Evolutionary conservation across 208 protist genomes (phyloP).

Genomic region (Trypanosomatidae sp.): DNA sequence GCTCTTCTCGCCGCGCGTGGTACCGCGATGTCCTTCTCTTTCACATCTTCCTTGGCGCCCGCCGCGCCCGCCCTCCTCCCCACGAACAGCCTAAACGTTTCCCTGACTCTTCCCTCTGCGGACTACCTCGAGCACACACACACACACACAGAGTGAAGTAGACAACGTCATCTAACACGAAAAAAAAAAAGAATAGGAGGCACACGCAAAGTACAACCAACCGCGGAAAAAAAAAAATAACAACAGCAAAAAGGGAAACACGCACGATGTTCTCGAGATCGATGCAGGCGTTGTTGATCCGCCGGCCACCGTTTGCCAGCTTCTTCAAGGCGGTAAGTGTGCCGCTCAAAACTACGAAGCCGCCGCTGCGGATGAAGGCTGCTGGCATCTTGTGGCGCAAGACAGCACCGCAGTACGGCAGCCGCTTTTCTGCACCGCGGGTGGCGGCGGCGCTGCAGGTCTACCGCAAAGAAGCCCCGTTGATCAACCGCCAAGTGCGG

Average conservation of each 20-base stretch:
- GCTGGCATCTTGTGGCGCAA: conserved; percentile 20
- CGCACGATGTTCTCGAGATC: conserved; percentile 27
- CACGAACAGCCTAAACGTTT: not conserved
- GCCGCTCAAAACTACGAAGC: not conserved
- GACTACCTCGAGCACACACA: not conserved
- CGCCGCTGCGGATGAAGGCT: conserved; percentile 14
- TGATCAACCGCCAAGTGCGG: not conserved
- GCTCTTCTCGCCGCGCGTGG: not conserved
- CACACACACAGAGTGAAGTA: conserved; percentile 1
- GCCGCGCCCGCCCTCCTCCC: not conserved
- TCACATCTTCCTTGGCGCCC: not conserved
- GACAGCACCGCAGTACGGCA: conserved; percentile 20
- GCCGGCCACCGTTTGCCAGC: conserved; percentile 26
- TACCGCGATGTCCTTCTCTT: not conserved
- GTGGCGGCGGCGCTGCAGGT: conserved; percentile 18
- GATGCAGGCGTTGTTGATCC: conserved; percentile 12
- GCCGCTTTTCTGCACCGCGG: conserved; percentile 17
- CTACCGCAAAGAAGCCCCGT: conserved; percentile 6
- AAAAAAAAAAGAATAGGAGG: not conserved
- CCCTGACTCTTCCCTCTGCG: not conserved
- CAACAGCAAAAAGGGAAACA: not conserved
- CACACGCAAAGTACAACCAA: not conserved
- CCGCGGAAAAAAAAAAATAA: not conserved
- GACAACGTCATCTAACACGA: not conserved
- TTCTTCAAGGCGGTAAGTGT: conserved; percentile 25